Evolutionary conservation across 352 stramenopile genomes (phyloP).

Genomic region (Globisporangium irregulare): DNA sequence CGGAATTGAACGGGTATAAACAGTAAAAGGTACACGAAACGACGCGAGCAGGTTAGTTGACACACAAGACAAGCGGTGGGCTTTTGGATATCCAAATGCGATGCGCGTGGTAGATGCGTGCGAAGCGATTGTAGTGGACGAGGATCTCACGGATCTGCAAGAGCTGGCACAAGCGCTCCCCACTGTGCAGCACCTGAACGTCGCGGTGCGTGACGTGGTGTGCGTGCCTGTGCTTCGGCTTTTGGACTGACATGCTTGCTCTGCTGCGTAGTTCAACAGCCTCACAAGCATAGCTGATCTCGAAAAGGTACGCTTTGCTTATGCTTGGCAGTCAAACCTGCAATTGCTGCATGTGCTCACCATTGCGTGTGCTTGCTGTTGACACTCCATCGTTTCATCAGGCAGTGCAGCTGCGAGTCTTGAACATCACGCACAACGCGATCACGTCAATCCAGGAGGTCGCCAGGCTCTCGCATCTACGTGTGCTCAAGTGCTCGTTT

Average conservation of each 20-base stretch:
- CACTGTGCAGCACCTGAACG: constrained; percentile 49
- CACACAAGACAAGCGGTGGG: not conserved
- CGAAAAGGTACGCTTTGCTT: constrained; percentile 31
- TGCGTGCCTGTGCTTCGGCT: constrained; percentile 8
- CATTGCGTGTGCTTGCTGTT: not conserved
- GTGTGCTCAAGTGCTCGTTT: constrained; percentile 49
- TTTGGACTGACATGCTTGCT: not conserved
- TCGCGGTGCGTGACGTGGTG: constrained; percentile 32
- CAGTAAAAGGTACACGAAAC: constrained; percentile 1
- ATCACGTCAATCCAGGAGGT: constrained; percentile 46
- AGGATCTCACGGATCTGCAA: constrained; percentile 35
- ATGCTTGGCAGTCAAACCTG: not conserved
- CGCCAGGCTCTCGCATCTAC: constrained; percentile 34
- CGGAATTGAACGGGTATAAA: not conserved
- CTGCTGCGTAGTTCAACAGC: constrained; percentile 54
- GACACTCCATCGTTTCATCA: not conserved
- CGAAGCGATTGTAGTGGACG: constrained; percentile 57
- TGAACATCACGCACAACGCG: constrained; percentile 66
- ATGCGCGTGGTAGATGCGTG: constrained; percentile 42
- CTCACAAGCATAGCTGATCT: constrained; percentile 38
- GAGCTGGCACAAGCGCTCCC: constrained; percentile 22
- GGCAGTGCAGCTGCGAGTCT: constrained; percentile 40
- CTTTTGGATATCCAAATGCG: not conserved
- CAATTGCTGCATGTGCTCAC: not conserved
- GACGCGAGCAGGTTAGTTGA: not conserved